Evolutionary conservation across 306 rosid species (phyloP), one percentile per base, ranked within the genome.

Genomic region (Delonix regia): DNA sequence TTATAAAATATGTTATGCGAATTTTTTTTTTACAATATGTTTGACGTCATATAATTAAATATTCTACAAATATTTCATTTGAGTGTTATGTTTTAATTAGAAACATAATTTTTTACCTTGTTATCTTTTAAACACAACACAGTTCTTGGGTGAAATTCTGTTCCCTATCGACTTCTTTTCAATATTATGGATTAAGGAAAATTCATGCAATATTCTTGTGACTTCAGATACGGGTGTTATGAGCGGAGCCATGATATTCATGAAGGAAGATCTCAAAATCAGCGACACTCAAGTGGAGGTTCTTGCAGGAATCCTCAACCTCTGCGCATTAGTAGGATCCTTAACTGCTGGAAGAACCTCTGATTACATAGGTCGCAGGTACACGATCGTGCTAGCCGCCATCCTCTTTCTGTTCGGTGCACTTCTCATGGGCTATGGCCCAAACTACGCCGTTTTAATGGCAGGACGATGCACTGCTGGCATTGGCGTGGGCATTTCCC

Each of bases 181-280:
- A 38, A 38, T 38, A 38, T 38, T 38, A 0, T 38, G 9, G 6
- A 38, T 38, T 38, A 56, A 24, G 0, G 2, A 22, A 55, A 21
- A 22, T 28, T 67, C 48, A 41, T 41, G 15, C 16, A 19, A 41
- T 24, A 41, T 21, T 66, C 1, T 44, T 2, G 18, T 69, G 68
- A 39, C 34, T 85, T 56, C 82, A 92, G 98, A 92, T 48, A 90
- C 97, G 0, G 99, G 97, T 22, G 99, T 95, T 2, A 95, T 95
- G 99, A 90, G 97, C 80, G 99, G 98, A 55, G 99, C 99, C 9
- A 77, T 91, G 90, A 41, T 92, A 66, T 95, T 91, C 86, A 95
- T 95, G 38, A 80, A 95, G 73, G 99, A 95, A 0, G 99, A 92
- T 13, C 62, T 95, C 4, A 80, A 85, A 60, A 95, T 92, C 80